Evolutionary conservation across 306 rosid species (phyloP).

Genomic region (Sesbania bispinosa): DNA sequence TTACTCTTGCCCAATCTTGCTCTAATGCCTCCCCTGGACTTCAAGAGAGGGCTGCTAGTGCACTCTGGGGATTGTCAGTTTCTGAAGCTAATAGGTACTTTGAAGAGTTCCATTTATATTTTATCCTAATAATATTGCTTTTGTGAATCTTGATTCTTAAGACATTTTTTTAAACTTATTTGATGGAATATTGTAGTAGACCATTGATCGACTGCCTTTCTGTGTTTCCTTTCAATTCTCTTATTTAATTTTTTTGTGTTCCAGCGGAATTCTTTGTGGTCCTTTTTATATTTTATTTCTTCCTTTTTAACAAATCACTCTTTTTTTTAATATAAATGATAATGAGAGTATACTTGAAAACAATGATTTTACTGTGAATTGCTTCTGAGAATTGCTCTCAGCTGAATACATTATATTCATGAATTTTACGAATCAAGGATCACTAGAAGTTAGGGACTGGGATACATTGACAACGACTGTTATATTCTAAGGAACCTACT

Average conservation of each 20-base stretch:
- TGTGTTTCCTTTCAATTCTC: not conserved
- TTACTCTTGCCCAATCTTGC: conserved; percentile 96
- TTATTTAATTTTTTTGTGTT: not conserved
- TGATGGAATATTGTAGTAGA: not conserved
- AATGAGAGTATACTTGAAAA: too few species aligned
- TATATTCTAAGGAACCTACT: too few species aligned
- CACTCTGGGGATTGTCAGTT: conserved; percentile 99
- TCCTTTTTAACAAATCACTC: not conserved
- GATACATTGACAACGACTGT: too few species aligned
- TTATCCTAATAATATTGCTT: not conserved
- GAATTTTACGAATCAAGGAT: too few species aligned
- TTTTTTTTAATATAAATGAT: too few species aligned
- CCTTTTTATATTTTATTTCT: not conserved
- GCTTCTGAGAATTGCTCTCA: too few species aligned
- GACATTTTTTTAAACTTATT: not conserved
- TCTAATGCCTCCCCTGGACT: conserved; percentile 98
- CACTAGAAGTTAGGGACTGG: too few species aligned
- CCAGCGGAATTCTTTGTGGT: not conserved
- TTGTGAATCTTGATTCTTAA: conserved; percentile 4
- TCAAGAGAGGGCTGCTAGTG: conserved; percentile 99
- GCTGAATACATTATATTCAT: too few species aligned
- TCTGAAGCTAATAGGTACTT: conserved; percentile 96
- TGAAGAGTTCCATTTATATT: conserved; percentile 16
- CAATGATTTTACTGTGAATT: too few species aligned
- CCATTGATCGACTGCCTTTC: not conserved